phyloP scores from a whole-genome alignment of 441 rosid species.

The Gossypium gossypioides region DNA sequence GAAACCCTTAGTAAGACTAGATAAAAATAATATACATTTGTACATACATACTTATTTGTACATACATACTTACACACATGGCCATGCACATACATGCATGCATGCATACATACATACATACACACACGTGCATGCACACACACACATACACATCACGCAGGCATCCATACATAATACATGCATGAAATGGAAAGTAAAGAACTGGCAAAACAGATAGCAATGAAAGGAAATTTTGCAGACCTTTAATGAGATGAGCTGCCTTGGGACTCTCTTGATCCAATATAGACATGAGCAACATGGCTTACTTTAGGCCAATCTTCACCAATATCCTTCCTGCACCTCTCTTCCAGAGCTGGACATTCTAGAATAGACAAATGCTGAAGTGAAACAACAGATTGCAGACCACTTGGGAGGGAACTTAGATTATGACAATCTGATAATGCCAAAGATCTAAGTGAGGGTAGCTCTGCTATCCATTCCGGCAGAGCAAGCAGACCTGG shows the following conservation, averaged over 20 bases:
- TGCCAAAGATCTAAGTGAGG: constrained; percentile 15
- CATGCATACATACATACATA: too few relatives aligned
- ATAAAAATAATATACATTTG: too few relatives aligned
- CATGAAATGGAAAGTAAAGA: neutral
- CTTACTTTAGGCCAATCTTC: constrained; percentile 22
- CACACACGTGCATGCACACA: too few relatives aligned
- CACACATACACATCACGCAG: too few relatives aligned
- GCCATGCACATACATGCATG: too few relatives aligned
- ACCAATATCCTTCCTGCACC: constrained; percentile 1
- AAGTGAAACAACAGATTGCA: constrained; percentile 15
- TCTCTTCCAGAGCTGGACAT: constrained; percentile 18
- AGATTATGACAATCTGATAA: constrained; percentile 13
- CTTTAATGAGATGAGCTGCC: constrained; percentile 17
- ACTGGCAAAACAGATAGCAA: neutral
- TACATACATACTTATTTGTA: too few relatives aligned
- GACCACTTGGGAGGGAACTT: constrained; percentile 4
- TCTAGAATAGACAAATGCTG: constrained; percentile 25
- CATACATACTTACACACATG: too few relatives aligned
- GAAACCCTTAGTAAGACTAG: neutral
- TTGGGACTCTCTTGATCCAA: constrained; percentile 11
- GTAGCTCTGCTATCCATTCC: constrained; percentile 4
- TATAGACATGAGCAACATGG: constrained; percentile 11
- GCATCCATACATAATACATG: neutral
- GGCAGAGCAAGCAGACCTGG: constrained; percentile 7
- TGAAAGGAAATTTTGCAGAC: neutral